Evolutionary conservation across 768 basidiomycete species (phyloP), one percentile per base, ranked within the genome.

Genomic region (Trametes villosa): DNA sequence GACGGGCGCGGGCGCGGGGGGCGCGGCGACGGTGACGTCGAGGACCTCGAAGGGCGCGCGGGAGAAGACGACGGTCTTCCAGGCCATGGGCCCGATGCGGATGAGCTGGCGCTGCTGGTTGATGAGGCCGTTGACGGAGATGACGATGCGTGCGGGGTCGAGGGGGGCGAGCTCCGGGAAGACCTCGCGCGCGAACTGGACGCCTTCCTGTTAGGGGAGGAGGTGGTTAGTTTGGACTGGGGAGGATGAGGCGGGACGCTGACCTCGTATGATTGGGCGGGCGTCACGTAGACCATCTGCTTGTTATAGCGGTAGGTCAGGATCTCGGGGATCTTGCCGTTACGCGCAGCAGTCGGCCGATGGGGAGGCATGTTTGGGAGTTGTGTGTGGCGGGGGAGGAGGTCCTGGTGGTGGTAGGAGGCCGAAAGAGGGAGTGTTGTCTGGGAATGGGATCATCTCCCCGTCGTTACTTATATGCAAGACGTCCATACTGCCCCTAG

Each of bases 31-130:
- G 47, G 51, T 47, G 57, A 74, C 45, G 33, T 71, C 68, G n/a
- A 74, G 49, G 46, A 73, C 66, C 59, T 74, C 72, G 63, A 67
- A 72, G 4, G 53, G 62, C 3, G 66, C 59, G 27, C 72, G 67
- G 2, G 57, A 53, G 17, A 38, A 9, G 12, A 68, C 26, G 31
- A 73, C 68, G 17, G 48, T 36, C 1, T 53, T 4, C 72, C 72
- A 74, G 5, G 70, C 71, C 51, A 58, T 66, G 33, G 69, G 60
- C 5, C 64, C 55, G 20, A 74, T 72, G 33, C 62, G 65, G 3
- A 70, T 68, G 12, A 55, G 62, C 38, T 59, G 46, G 24, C 63
- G 57, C 47, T 62, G 20, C 12, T 53, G 33, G 49, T 53, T 61
- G 34, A 70, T 49, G 26, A 30, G 26, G 31, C 66, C 68, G 57